Base-by-base conservation (phyloP, 2,329 filamentous ascomycete species). In the Penicillium brevicompactum region DNA sequence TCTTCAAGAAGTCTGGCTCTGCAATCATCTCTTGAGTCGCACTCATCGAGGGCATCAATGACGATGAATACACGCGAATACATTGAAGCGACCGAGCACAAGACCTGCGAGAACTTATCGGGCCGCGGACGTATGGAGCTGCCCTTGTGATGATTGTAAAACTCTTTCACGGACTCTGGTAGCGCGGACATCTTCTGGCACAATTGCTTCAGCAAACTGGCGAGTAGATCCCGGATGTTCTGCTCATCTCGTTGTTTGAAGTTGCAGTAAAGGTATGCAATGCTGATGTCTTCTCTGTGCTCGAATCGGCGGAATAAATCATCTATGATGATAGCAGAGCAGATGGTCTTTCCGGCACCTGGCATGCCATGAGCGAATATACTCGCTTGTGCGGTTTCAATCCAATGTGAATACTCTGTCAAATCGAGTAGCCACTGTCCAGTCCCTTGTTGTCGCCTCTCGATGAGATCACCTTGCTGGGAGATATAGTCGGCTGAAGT, bases 241-340 rank as follows among this genome's bases (percentile, higher is more conserved):
- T 82, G 78, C 14, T 79, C 68, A 0, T 72, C 53, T 7, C 72
- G 59, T 1, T 65, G 64, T n/a, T 65, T 64, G 55, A 76, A 80
- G 49, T 79, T 76, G 64, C 74, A 80, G 48, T 80, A 84, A 0
- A 82, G n/a, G 24, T 77, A 82, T 0, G 74, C 76, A 16, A 83
- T 66, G 0, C 74, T 74, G 27, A 76, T 43, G 1, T 22, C 51
- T 0, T 5, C 0, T 4, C 70, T 59, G 2, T 63, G 53, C 0
- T 53, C 6, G 42, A 67, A 74, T 2, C 30, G 41, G 0, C 13
- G 34, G 3, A 22, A n/a, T 2, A 83, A 65, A 18, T 80, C 10
- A 2, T 82, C 69, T 0, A 82, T 59, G 0, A 78, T 70, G 8
- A 75, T 71, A 1, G 63, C 56, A 7, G 58, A 34, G 4, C 62